These are phyloP conservation scores for Parathielavia appendiculata DNA, from an alignment of 495 filamentous ascomycete genomes.

Conservation along the genomic window DNA sequence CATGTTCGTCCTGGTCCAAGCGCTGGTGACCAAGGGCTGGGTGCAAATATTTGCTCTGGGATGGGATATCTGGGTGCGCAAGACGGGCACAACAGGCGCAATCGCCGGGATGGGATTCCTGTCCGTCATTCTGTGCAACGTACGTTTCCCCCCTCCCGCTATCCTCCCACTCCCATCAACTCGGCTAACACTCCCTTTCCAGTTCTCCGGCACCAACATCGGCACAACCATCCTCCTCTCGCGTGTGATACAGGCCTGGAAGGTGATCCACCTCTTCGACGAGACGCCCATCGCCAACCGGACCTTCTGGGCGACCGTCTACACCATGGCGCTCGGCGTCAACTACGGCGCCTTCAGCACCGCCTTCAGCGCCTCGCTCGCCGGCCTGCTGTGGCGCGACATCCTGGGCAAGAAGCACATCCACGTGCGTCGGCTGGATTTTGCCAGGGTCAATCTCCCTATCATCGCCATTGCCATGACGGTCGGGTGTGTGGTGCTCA, in stretches of 20 bases:
- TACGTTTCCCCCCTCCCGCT: conserved; percentile 35
- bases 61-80: conserved; percentile 62
- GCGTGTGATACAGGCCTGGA: conserved; percentile 60
- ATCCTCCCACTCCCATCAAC: not conserved
- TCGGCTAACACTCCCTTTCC: not conserved
- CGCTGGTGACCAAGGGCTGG: conserved; percentile 62
- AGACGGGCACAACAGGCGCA: conserved; percentile 57
- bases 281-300: conserved; percentile 45
- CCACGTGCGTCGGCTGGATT: conserved; percentile 51
- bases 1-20: conserved; percentile 67
- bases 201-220: conserved; percentile 69
- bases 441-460: conserved; percentile 58
- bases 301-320: conserved; percentile 62
- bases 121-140: conserved; percentile 62
- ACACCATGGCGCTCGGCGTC: conserved; percentile 62
- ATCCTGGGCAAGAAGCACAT: conserved; percentile 61
- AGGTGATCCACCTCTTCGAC: conserved; percentile 46
- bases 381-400: conserved; percentile 61
- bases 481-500: conserved; percentile 53
- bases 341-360: conserved; percentile 66
- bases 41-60: conserved; percentile 61
- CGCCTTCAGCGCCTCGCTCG: conserved; percentile 60
- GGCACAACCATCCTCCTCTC: conserved; percentile 64
- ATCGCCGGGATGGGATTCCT: conserved; percentile 64
- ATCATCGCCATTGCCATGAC: conserved; percentile 64